Evolutionary conservation across 1,139 yeast genomes (phyloP).

Genomic region (Entelexis paramagnoliae): DNA sequence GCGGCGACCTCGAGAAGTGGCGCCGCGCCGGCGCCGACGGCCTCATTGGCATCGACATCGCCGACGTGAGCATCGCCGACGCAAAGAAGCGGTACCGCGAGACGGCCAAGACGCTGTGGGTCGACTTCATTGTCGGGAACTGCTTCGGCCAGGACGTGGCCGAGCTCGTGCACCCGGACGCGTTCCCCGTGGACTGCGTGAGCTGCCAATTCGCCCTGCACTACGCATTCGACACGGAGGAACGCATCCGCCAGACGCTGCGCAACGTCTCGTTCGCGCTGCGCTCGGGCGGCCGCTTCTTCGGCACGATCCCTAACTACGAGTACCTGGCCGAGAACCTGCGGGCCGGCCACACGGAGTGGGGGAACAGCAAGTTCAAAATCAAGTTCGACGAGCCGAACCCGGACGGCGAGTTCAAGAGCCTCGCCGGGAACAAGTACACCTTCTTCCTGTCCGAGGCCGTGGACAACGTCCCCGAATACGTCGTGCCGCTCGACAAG

Average conservation of each 20-base stretch:
- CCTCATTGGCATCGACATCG: slow-evolving; percentile 82
- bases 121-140: slow-evolving; percentile 83
- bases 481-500: slow-evolving; percentile 91
- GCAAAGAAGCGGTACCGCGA: slow-evolving; percentile 64
- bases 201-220: slow-evolving; percentile 88
- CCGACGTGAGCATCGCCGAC: slow-evolving; percentile 77
- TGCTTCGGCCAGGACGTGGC: slow-evolving; percentile 66
- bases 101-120: slow-evolving; percentile 45
- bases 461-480: slow-evolving; percentile 92
- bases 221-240: slow-evolving; percentile 84
- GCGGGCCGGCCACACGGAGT: slow-evolving; percentile 42
- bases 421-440: slow-evolving; percentile 67
- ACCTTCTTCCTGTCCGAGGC: slow-evolving; percentile 81
- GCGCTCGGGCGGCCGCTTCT: slow-evolving; percentile 70
- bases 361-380: slow-evolving; percentile 78
- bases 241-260: slow-evolving; percentile 60
- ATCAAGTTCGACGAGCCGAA: slow-evolving; percentile 65
- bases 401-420: slow-evolving; percentile 62
- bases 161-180: slow-evolving; percentile 57
- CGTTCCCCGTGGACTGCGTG: slow-evolving; percentile 79
- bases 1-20: slow-evolving; percentile 92
- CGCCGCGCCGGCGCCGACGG: slow-evolving; percentile 62
- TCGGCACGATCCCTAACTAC: slow-evolving; percentile 91
- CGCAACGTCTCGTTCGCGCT: slow-evolving; percentile 68
- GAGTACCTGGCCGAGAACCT: slow-evolving; percentile 39